Evolutionary conservation across 1,139 yeast genomes (phyloP).

Genomic region (Saccharomyces hybrid): DNA sequence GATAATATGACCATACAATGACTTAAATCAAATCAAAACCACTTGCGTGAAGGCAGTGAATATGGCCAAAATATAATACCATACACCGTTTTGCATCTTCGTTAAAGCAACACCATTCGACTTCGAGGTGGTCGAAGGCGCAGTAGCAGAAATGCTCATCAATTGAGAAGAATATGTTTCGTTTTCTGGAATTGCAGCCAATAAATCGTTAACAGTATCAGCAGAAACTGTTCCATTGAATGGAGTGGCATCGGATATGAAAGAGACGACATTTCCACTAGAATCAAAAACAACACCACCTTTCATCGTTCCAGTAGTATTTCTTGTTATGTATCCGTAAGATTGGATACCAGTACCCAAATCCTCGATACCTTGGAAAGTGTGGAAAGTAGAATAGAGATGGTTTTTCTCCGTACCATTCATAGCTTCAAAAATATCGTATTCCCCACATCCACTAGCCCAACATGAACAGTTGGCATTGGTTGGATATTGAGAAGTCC

Average conservation of each 20-base stretch:
- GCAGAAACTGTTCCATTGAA: constrained; percentile 36
- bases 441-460: constrained; percentile 75
- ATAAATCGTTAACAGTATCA: constrained; percentile 18
- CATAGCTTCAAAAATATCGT: constrained; percentile 66
- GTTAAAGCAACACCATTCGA: constrained; percentile 16
- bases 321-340: constrained; percentile 51
- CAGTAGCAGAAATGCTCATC: constrained; percentile 24
- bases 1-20: neutral
- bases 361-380: constrained; percentile 60
- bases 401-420: constrained; percentile 46
- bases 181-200: constrained; percentile 14
- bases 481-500: constrained; percentile 68
- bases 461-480: constrained; percentile 64
- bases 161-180: constrained; percentile 23
- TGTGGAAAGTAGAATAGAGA: constrained; percentile 61
- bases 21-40: constrained; percentile 5
- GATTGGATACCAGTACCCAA: constrained; percentile 53
- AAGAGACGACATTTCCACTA: constrained; percentile 53
- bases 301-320: constrained; percentile 41
- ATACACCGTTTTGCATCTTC: constrained; percentile 11
- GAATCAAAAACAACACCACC: constrained; percentile 69
- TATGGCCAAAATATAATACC: constrained; percentile 20
- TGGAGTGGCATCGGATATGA: constrained; percentile 48
- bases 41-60: constrained; percentile 17
- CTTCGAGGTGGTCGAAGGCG: constrained; percentile 21